phyloP scores from a whole-genome alignment of 495 filamentous ascomycete species.

The Bacidia rubella region DNA sequence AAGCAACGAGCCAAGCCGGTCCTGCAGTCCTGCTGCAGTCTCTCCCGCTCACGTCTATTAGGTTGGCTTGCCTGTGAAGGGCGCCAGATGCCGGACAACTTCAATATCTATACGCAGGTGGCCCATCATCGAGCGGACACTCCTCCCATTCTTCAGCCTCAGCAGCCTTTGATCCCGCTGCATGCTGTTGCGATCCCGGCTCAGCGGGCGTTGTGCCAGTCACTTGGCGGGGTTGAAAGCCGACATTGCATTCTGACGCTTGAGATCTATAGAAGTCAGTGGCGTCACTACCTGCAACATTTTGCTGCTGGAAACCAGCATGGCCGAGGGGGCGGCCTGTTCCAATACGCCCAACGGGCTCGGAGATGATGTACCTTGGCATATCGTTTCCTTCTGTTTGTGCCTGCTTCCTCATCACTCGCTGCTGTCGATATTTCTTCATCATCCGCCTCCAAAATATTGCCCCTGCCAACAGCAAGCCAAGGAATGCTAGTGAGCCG shows the following conservation, averaged over 20 bases:
- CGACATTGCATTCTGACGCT: neutral
- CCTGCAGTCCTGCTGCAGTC: neutral
- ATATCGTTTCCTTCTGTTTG: conserved; percentile 6
- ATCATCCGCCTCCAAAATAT: conserved; percentile 1
- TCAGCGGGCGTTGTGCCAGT: neutral
- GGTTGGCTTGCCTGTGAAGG: too few species aligned
- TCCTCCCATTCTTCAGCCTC: conserved; percentile 1
- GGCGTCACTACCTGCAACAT: neutral
- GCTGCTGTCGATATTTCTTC: conserved; percentile 2
- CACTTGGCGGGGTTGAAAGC: neutral
- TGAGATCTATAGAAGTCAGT: neutral
- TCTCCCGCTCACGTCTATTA: too few species aligned
- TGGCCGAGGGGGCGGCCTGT: too few species aligned
- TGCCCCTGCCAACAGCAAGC: neutral
- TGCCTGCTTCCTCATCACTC: conserved; percentile 1
- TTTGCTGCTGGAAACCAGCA: neutral
- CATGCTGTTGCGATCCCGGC: neutral
- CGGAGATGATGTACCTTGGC: neutral
- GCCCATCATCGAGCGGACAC: neutral
- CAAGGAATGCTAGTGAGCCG: neutral
- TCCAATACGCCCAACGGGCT: neutral
- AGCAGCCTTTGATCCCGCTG: neutral
- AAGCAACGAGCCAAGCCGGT: neutral
- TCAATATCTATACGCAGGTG: neutral
- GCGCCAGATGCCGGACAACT: too few species aligned